Conservation (phyloP, 2,329 filamentous ascomycete genomes). For the Colletotrichum higginsianum region DNA sequence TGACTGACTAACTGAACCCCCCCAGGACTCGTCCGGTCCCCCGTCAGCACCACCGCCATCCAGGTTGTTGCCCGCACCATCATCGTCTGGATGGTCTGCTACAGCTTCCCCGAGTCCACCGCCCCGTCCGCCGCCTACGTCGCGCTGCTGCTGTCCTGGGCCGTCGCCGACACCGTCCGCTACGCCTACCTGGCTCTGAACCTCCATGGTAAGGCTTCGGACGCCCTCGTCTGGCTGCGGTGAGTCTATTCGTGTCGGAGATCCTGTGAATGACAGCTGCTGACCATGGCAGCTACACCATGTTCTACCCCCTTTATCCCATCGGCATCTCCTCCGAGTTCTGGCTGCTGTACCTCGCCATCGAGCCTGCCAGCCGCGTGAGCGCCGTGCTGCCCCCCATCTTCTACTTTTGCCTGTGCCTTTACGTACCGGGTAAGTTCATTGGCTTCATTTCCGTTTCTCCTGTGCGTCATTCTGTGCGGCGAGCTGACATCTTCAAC, state of each 20-base stretch:
- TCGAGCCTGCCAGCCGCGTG: slow-evolving; percentile 68
- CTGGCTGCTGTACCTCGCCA: slow-evolving; percentile 80
- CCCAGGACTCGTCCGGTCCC: slow-evolving; percentile 85
- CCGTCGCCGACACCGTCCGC: slow-evolving; percentile 89
- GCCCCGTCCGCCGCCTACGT: slow-evolving; percentile 71
- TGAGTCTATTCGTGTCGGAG: neutral
- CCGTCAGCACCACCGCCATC: slow-evolving; percentile 87
- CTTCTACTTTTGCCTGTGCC: slow-evolving; percentile 75
- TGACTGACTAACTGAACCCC: neutral
- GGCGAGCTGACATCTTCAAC: neutral
- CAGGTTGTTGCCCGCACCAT: slow-evolving; percentile 91
- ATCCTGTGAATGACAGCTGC: neutral
- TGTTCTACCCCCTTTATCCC: slow-evolving; percentile 93
- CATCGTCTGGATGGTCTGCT: slow-evolving; percentile 88
- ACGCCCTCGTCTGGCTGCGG: slow-evolving; percentile 81
- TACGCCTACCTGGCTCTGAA: slow-evolving; percentile 91
- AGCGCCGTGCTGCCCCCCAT: slow-evolving; percentile 67
- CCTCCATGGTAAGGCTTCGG: slow-evolving; percentile 75
- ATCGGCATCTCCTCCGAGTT: slow-evolving; percentile 92
- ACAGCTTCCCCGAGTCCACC: slow-evolving; percentile 78
- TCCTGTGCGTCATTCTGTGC: no score
- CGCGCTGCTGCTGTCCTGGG: slow-evolving; percentile 89
- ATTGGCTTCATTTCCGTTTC: neutral
- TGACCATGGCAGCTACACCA: slow-evolving; percentile 74
- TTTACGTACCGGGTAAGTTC: slow-evolving; percentile 84